Percentiles rank a stretch among this genome's conserved stretches.
phyloP scores from a whole-genome alignment of 352 stramenopile genomes.

The Phytophthora pini region DNA sequence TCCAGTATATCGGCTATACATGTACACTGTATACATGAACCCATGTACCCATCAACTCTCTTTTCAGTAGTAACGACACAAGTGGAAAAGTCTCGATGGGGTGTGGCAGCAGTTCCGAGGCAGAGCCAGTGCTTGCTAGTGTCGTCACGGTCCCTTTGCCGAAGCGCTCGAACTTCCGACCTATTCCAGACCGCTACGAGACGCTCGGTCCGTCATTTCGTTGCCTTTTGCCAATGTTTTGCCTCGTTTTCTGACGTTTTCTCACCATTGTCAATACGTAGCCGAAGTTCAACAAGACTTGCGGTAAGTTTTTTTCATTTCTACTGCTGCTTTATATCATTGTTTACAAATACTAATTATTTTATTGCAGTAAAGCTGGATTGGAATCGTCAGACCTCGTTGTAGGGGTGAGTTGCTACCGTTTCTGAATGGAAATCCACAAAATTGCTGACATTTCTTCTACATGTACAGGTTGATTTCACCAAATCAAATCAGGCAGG shows the following conservation, averaged over 20 bases:
- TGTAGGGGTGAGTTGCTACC: constrained; percentile 33
- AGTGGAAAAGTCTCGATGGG: constrained; percentile 18
- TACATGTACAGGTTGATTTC: constrained; percentile 59
- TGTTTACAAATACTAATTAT: not conserved
- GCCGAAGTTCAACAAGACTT: constrained; percentile 51
- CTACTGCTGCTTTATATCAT: not conserved
- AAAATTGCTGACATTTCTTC: too few species aligned
- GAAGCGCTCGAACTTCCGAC: constrained; percentile 40
- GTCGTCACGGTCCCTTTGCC: not conserved
- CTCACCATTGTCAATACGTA: not conserved
- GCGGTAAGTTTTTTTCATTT: constrained; percentile 15
- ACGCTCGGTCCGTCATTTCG: constrained; percentile 43
- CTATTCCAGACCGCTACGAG: constrained; percentile 67
- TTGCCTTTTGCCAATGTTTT: not conserved
- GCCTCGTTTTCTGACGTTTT: too few species aligned
- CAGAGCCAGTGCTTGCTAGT: constrained; percentile 1
- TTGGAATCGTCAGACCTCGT: constrained; percentile 72
- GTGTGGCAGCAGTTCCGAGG: constrained; percentile 23
- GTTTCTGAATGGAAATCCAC: not conserved
- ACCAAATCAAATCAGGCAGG: constrained; percentile 73
- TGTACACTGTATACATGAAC: not conserved
- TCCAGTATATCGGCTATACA: too few species aligned
- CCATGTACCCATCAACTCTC: constrained; percentile 5
- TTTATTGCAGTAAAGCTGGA: constrained; percentile 33
- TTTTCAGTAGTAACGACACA: not conserved